These are phyloP conservation scores for Microstegium vimineum DNA, from an alignment of 176 grass and related monocot genomes.

Conservation along the genomic window DNA sequence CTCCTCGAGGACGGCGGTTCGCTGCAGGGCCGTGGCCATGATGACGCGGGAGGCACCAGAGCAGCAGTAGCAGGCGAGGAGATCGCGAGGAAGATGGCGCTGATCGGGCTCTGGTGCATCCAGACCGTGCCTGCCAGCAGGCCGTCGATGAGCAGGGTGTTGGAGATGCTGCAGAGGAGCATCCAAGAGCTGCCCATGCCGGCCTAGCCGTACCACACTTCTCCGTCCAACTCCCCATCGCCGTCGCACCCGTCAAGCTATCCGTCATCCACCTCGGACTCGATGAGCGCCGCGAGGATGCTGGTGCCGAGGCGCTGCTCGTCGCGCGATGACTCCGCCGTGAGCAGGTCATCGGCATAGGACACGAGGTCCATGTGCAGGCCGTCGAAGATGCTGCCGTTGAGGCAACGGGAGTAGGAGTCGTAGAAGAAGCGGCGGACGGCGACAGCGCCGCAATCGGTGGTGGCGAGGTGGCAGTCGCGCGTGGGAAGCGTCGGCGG, in stretches of 20 bases:
- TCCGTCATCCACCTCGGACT: slow-evolving; percentile 27
- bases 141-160: slow-evolving; percentile 69
- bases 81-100: slow-evolving; percentile 49
- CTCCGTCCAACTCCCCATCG: slow-evolving; percentile 21
- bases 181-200: slow-evolving; percentile 43
- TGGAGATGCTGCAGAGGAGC: slow-evolving; percentile 69
- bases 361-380: too few species aligned
- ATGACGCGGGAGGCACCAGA: neutral
- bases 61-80: neutral
- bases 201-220: slow-evolving; percentile 43
- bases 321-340: too few species aligned
- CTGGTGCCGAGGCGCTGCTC: too few species aligned
- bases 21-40: neutral
- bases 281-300: too few species aligned
- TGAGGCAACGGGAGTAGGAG: too few species aligned
- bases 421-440: too few species aligned
- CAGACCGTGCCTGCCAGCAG: slow-evolving; percentile 45
- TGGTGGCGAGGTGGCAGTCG: too few species aligned
- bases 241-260: slow-evolving; percentile 23
- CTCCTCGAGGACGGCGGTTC: slow-evolving; percentile 15
- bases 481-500: too few species aligned
- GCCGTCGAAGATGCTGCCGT: too few species aligned
- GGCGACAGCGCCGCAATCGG: too few species aligned
- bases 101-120: slow-evolving; percentile 73
- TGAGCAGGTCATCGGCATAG: too few species aligned